These are phyloP conservation scores for Sugiyamaella neomexicana DNA, from an alignment of 1,139 yeast genomes.

Conservation along the genomic window DNA sequence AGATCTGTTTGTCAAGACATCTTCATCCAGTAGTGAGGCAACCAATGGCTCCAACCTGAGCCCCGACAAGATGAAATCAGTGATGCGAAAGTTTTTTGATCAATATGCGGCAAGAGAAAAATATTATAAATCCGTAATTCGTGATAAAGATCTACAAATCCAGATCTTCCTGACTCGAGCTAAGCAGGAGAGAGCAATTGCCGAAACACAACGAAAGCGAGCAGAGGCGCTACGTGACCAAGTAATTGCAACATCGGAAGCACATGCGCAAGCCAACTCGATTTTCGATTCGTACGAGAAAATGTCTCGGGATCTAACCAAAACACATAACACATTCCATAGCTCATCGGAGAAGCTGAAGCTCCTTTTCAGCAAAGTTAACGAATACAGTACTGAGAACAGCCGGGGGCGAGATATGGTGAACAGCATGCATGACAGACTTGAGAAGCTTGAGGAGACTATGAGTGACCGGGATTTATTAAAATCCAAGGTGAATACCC, in stretches of 20 bases:
- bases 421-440: neutral
- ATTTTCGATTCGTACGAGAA: neutral
- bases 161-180: slow-evolving; percentile 22
- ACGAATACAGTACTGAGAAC: neutral
- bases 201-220: slow-evolving; percentile 19
- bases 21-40: neutral
- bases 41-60: neutral
- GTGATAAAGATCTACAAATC: slow-evolving; percentile 23
- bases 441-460: neutral
- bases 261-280: neutral
- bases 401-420: neutral
- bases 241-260: slow-evolving; percentile 18
- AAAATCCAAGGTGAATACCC: slow-evolving; percentile 4
- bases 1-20: slow-evolving; percentile 2
- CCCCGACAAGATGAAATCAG: neutral
- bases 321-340: neutral
- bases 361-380: neutral
- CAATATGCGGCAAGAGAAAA: slow-evolving; percentile 25
- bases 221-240: slow-evolving; percentile 22
- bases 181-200: slow-evolving; percentile 15
- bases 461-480: neutral
- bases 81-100: slow-evolving; percentile 20
- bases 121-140: slow-evolving; percentile 21
- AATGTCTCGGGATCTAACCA: neutral
- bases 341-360: neutral